Conservation (phyloP, 139 green algal species). For the Chlamydomonas sphaeroides region DNA sequence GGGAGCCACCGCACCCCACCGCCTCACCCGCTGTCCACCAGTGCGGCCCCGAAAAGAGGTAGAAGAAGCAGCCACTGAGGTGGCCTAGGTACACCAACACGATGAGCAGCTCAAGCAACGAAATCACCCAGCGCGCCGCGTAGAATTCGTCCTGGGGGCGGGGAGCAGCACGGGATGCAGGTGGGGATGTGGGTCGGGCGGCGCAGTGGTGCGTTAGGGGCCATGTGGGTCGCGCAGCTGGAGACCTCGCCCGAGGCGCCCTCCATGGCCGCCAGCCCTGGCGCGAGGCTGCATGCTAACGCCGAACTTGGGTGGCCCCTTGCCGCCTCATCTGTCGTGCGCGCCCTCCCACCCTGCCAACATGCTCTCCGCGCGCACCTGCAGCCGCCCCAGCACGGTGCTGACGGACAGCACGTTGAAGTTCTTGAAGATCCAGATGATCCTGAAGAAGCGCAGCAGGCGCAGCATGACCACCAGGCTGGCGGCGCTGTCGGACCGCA, state of each 20-base stretch:
- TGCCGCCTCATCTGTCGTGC: no score
- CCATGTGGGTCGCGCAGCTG: no score
- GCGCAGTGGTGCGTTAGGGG: no score
- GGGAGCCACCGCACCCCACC: no score
- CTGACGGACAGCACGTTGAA: constrained; percentile 56
- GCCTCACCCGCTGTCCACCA: constrained; percentile 40
- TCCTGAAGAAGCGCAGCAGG: constrained; percentile 60
- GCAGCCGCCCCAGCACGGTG: constrained; percentile 53
- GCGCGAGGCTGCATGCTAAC: no score
- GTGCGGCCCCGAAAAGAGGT: constrained; percentile 53
- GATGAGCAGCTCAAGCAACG: constrained; percentile 60
- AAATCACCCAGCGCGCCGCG: constrained; percentile 48
- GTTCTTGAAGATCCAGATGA: constrained; percentile 72
- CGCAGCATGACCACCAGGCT: constrained; percentile 56
- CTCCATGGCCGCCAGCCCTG: no score
- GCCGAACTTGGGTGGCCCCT: no score
- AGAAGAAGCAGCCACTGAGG: constrained; percentile 68
- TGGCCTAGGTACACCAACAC: constrained; percentile 65
- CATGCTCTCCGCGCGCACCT: constrained; percentile 53
- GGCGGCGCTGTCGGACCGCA: background rate
- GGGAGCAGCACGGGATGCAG: background rate
- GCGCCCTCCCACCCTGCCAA: no score
- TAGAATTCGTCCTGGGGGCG: constrained; percentile 58
- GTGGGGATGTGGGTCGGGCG: no score
- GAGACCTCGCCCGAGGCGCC: no score